Base-by-base conservation (phyloP, 1,139 yeast species). In the Hanseniaspora sp. region DNA sequence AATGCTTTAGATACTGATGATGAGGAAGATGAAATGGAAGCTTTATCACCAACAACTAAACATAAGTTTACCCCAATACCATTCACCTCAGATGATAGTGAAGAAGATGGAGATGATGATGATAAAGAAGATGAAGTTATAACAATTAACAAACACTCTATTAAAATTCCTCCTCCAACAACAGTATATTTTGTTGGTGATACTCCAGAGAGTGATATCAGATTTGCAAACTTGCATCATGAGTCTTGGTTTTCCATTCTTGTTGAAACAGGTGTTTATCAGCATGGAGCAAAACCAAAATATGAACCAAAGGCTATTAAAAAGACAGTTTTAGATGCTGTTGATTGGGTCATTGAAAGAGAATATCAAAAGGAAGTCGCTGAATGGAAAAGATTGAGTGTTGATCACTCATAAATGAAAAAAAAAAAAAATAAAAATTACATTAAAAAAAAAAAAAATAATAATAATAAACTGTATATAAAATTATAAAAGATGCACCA, bases 171-270 rank as follows among this genome's bases (percentile, higher is more conserved):
- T 12, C 88, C 90, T 12, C 88, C 92, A 1, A 82, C 87, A 6
- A 83, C 92, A 0, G 94, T 85, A 18, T 86, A 85, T 67, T 86
- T 86, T 71, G 94, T 86, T 49, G 95, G 95, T 61, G 95, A 86
- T 66, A 86, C 95, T n/a, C 95, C 95, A 15, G 95, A 85, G 68
- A 82, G 90, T 5, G 95, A 86, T 68, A 85, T 86, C 59, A 74
- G 94, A 65, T 86, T 86, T 69, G 95, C 95, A 54, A 86, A 86
- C 70, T 80, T 88, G 28, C 92, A 84, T 67, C 95, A 86, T 65
- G 78, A 77, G 57, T 79, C 86, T 44, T 86, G 95, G 95, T 80
- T 76, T 67, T 84, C 94, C 23, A 85, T 85, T 57, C 74, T 86
- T 65, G 95, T 86, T 44, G 82, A 85, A 68, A 86, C 95, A 38